Percentiles rank a stretch among this genome's conserved stretches.
phyloP scores from a whole-genome alignment of 495 filamentous ascomycete genomes.

The Cetradonia linearis region DNA sequence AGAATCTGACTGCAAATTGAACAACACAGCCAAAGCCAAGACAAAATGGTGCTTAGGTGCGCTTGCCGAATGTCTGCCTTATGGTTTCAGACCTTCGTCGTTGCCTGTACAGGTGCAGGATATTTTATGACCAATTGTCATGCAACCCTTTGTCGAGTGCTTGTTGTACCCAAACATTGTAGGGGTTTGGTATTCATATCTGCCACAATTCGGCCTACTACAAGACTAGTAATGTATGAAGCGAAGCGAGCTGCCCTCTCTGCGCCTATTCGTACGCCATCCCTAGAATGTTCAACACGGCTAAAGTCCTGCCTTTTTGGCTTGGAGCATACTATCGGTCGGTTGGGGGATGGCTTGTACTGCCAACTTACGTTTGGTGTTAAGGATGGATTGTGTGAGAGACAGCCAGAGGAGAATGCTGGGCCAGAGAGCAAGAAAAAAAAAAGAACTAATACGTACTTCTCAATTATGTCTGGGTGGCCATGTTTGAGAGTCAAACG shows the following conservation, averaged over 20 bases:
- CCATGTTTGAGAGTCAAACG: slow-evolving; percentile 49
- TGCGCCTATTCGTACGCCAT: slow-evolving; percentile 3
- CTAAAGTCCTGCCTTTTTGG: neutral
- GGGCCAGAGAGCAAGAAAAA: slow-evolving; percentile 1
- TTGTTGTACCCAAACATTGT: neutral
- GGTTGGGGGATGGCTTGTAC: neutral
- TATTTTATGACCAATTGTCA: neutral
- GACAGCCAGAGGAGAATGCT: neutral
- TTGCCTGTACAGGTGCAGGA: neutral
- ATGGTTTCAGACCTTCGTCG: neutral
- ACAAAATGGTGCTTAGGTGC: neutral
- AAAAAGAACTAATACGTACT: slow-evolving; percentile 40
- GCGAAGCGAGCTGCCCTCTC: neutral
- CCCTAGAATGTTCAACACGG: neutral
- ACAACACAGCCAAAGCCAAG: neutral
- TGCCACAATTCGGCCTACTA: slow-evolving; percentile 7
- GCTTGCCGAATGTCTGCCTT: slow-evolving; percentile 1
- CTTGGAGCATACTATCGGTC: neutral
- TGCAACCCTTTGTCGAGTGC: neutral
- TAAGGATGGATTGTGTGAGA: neutral
- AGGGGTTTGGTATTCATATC: neutral
- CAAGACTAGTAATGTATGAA: slow-evolving; percentile 5
- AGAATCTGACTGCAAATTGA: neutral
- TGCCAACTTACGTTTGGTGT: neutral
- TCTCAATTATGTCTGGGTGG: slow-evolving; percentile 54